These are phyloP conservation scores for Didymella pinodella DNA, from an alignment of 2,329 filamentous ascomycete genomes.

Conservation along the genomic window DNA sequence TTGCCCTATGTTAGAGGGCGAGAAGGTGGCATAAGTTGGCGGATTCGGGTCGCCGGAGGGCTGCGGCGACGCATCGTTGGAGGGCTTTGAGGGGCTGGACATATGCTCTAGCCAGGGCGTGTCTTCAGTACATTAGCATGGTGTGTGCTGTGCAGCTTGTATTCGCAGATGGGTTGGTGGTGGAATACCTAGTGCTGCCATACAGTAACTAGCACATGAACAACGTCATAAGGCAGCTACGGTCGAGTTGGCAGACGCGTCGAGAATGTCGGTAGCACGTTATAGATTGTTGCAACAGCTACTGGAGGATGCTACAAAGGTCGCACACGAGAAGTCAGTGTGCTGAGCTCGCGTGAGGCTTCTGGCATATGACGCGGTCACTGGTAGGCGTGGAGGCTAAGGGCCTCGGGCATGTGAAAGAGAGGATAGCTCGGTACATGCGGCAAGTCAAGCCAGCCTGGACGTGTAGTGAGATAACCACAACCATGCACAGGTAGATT, in stretches of 20 bases:
- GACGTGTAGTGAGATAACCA: background rate
- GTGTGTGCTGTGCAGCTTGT: conserved; percentile 24
- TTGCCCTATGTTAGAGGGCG: conserved; percentile 78
- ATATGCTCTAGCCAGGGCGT: conserved; percentile 54
- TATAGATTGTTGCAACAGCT: background rate
- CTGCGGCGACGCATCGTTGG: conserved; percentile 49
- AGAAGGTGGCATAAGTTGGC: conserved; percentile 89
- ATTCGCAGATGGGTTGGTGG: conserved; percentile 19
- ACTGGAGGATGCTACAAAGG: background rate
- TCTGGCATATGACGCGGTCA: conserved; percentile 26
- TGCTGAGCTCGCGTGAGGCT: conserved; percentile 19
- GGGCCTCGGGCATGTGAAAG: conserved; percentile 41
- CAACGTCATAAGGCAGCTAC: conserved; percentile 49
- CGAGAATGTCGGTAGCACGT: background rate
- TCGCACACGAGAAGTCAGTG: background rate
- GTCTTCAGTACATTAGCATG: conserved; percentile 47
- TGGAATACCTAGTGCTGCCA: conserved; percentile 54
- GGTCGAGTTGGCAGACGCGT: conserved; percentile 35
- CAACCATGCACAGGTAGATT: background rate
- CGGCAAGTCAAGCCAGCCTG: conserved; percentile 12
- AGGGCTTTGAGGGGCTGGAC: conserved; percentile 49
- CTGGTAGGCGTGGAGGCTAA: conserved; percentile 23
- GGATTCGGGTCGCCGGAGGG: conserved; percentile 57
- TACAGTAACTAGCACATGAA: conserved; percentile 41
- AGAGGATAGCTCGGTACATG: conserved; percentile 28